Evolutionary conservation across 1,284 basidiomycete genomes (phyloP).

Genomic region (Leccinum pallidistipes): DNA sequence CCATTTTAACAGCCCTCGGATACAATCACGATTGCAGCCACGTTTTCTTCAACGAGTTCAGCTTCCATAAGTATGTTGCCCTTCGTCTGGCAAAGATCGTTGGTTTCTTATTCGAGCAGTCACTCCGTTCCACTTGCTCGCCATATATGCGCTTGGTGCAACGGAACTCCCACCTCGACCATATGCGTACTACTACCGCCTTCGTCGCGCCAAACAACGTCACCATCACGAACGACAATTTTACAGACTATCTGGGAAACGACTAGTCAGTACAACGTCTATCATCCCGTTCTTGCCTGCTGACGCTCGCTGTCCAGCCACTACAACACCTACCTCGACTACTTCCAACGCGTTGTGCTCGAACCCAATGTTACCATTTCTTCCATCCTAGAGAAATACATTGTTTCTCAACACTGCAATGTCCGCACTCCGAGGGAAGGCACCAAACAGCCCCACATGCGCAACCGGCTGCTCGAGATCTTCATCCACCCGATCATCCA

Average conservation of each 20-base stretch:
- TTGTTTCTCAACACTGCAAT: constrained; percentile 28
- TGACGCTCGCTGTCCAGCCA: constrained; percentile 25
- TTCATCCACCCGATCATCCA: constrained; percentile 69
- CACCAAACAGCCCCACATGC: constrained; percentile 51
- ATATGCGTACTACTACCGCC: constrained; percentile 38
- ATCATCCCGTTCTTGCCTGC: neutral
- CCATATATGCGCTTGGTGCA: constrained; percentile 44
- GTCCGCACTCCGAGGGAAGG: constrained; percentile 23
- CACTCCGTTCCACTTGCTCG: constrained; percentile 43
- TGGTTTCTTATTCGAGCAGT: constrained; percentile 25
- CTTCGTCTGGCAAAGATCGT: neutral
- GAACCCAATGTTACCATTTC: constrained; percentile 27
- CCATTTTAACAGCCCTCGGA: constrained; percentile 44
- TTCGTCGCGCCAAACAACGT: constrained; percentile 35
- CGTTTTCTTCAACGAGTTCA: constrained; percentile 58
- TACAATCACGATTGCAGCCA: constrained; percentile 61
- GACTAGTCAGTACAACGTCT: constrained; percentile 33
- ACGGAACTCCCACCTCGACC: constrained; percentile 34
- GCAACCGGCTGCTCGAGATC: constrained; percentile 57
- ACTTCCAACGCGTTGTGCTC: constrained; percentile 36
- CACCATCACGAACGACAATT: constrained; percentile 40
- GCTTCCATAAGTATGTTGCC: constrained; percentile 55
- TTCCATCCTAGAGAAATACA: constrained; percentile 25
- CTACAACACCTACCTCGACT: constrained; percentile 37
- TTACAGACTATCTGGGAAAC: constrained; percentile 43